Base-by-base conservation (phyloP, 2,329 filamentous ascomycete genomes). In the Penicillium janthinellum region DNA sequence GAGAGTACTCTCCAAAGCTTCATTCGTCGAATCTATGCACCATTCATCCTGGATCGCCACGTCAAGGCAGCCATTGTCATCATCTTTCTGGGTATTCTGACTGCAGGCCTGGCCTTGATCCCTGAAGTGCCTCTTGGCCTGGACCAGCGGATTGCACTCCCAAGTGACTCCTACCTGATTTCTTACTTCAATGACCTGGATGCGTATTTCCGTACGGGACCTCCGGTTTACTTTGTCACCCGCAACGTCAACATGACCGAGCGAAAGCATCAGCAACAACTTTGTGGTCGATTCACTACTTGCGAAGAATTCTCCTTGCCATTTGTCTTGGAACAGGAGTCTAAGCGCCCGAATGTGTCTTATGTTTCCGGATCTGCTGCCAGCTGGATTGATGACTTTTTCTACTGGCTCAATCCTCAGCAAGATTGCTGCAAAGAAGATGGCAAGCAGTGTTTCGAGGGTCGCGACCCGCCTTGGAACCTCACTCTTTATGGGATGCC, bases 111-210 rank as follows among this genome's bases (percentile, higher is more conserved):
- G 25, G 92, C 93, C 1, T 81, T 99, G 35, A 84, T 98, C 15
- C 96, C 95, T 0, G 86, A 89, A 64, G 87, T 99, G 17, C 79
- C 94, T 67, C 86, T 99, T 44, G 95, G 95, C 0, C 82, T 99
- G 31, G 95, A 99, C 71, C 95, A 99, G 78, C 88, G 95, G 17
- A 94, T 97, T 56, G 95, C 95, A 11, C 90, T 99, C 59, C 95
- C 95, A 0, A 91, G 90, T 64, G 93, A 91, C 70, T 98, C 94
- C 1, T 99, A 99, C 73, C 82, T 99, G 53, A 96, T 99, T 63
- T 87, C 90, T 10, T 99, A 96, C 76, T 99, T 99, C 78, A 92
- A 98, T 71, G 95, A 99, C 73, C 81, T 99, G 34, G 96, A 97
- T 74, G 87, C 88, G 60, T 99, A 99, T 73, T 90, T 98, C 68